Conservation (phyloP, 352 stramenopile species). For the Globisporangium acanthophoron region DNA sequence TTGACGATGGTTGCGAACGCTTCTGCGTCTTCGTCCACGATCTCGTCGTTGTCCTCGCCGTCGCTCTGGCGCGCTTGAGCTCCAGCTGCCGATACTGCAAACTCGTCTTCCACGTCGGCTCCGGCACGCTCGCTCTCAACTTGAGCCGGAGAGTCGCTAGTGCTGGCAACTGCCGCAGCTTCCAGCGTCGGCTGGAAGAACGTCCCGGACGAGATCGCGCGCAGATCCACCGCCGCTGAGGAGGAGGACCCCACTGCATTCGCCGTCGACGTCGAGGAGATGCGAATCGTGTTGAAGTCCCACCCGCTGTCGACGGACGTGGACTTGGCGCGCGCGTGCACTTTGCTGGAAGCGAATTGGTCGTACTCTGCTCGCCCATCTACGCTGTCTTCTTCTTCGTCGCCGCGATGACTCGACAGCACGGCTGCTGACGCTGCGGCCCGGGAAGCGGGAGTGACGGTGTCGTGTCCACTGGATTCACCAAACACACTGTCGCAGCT, state of each 20-base stretch:
- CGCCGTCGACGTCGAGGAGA: slow-evolving; percentile 29
- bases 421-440: background rate
- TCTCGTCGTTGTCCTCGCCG: slow-evolving; percentile 12
- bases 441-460: background rate
- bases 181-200: slow-evolving; percentile 10
- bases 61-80: slow-evolving; percentile 3
- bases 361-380: slow-evolving; percentile 13
- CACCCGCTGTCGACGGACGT: slow-evolving; percentile 51
- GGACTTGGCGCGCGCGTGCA: slow-evolving; percentile 30
- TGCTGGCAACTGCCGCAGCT: background rate
- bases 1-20: slow-evolving; percentile 71
- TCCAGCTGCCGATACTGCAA: background rate
- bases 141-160: background rate
- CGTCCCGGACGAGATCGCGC: background rate
- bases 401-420: background rate
- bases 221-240: slow-evolving; percentile 4
- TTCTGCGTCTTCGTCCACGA: slow-evolving; percentile 31
- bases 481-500: background rate
- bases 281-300: slow-evolving; percentile 74
- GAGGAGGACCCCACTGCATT: slow-evolving; percentile 9
- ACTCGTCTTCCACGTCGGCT: background rate
- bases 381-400: background rate
- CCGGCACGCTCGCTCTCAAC: background rate
- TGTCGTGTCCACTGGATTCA: background rate
- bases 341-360: slow-evolving; percentile 28